A percentile compares a stretch with the other conserved stretches of the same genome.
These are phyloP conservation scores for Eimeria sp. DNA, from an alignment of 169 alveolate species.

Conservation along the genomic window DNA sequence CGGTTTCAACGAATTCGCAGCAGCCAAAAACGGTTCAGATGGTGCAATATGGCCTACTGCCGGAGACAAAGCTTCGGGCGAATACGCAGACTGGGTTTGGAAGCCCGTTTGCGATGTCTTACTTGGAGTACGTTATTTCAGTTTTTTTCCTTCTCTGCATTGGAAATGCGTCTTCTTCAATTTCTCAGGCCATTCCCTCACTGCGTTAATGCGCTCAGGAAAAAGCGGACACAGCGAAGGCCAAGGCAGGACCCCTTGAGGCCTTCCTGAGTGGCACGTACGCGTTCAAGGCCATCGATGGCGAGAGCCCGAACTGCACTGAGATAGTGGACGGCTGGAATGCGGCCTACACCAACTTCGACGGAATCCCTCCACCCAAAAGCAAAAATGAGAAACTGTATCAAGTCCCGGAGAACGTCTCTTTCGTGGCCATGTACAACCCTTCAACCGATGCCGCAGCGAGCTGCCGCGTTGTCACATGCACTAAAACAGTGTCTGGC, in stretches of 20 bases:
- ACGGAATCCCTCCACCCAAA: slow-evolving; percentile 18
- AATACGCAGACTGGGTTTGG: not conserved
- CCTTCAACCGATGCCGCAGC: not conserved
- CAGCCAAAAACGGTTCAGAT: not conserved
- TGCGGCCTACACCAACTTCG: slow-evolving; percentile 4
- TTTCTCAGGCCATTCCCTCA: not conserved
- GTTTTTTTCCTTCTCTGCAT: too few relatives aligned
- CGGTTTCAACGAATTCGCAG: not conserved
- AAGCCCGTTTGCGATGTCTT: not conserved
- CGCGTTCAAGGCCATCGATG: slow-evolving; percentile 6
- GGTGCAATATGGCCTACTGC: not conserved
- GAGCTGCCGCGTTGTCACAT: slow-evolving; percentile 21
- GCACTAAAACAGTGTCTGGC: not conserved
- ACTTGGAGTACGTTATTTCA: not conserved
- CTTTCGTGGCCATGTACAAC: slow-evolving; percentile 38
- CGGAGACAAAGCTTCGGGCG: not conserved
- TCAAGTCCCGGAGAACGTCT: not conserved
- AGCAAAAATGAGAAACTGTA: not conserved
- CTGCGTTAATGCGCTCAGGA: not conserved
- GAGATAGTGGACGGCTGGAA: slow-evolving; percentile 1
- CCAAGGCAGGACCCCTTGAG: not conserved
- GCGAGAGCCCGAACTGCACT: not conserved
- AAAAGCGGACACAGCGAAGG: too few relatives aligned
- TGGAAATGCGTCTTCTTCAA: not conserved
- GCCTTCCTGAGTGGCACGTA: not conserved